Base-by-base conservation (phyloP, 495 filamentous ascomycete genomes). In the Aspergillus bertholletiae region DNA sequence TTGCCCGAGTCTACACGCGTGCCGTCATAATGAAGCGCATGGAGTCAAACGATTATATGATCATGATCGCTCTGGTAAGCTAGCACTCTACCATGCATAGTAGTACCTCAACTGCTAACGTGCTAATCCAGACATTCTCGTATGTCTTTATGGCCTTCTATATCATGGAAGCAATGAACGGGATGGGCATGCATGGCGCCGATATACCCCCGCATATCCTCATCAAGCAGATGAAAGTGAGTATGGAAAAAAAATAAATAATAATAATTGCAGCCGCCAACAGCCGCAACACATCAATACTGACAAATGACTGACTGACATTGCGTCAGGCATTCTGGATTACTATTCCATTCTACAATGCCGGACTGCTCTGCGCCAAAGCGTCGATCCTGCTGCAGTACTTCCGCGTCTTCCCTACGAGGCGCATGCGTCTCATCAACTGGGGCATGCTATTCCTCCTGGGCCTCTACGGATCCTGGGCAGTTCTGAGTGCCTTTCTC, bases 381-480 rank as follows among this genome's bases (percentile, higher is more conserved):
- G 72, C 71, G 18, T 77, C 77, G 0, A 79, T 81, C 45, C 54
- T 81, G 12, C 63, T 80, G 51, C 72, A 80, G 52, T 81, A 76
- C 56, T 73, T 70, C 46, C 74, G 73, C 21, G 65, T 79, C 20
- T 81, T 81, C 52, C 67, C 73, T 8, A 71, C 74, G 0, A 60
- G 57, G 3, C 60, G 62, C 27, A 71, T 76, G 68, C 64, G 69
- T 8, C 51, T 72, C 39, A 64, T 74, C 34, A 79, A 68, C 51
- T 77, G 67, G 67, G 60, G 70, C 26, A 67, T 77, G 65, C 71
- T 80, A 51, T 66, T 59, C 5, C 50, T 74, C 0, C 62, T 80
- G 5, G 74, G 57, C 7, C 52, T 70, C 6, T 77, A 72, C 40
- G 74, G 73, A 4, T 66, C 67, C 0, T 76, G 72, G 73, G 65